Evolutionary conservation across 441 rosid genomes (phyloP).

Genomic region (Theobroma grandiflorum): DNA sequence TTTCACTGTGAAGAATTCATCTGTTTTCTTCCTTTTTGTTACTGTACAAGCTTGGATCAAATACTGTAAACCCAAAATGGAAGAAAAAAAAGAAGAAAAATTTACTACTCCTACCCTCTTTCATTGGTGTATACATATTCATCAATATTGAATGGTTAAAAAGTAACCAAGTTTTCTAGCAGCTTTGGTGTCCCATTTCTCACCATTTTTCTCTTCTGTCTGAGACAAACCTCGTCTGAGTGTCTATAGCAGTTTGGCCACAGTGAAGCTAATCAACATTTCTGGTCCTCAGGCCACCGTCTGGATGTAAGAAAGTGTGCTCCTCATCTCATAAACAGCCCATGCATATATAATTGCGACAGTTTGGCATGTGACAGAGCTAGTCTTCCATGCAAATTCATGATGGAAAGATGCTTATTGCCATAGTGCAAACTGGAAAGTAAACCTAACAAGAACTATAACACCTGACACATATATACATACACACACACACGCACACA

Average conservation of each 20-base stretch:
- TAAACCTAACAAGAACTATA: not conserved
- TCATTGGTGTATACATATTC: not conserved
- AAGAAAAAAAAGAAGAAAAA: too few relatives aligned
- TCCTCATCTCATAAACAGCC: not conserved
- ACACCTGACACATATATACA: not conserved
- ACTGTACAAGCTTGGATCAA: not conserved
- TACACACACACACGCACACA: too few relatives aligned
- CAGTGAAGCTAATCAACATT: not conserved
- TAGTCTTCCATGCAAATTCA: not conserved
- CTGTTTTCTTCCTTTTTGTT: not conserved
- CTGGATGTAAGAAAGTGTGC: not conserved
- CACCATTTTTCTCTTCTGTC: not conserved
- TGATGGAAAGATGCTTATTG: not conserved
- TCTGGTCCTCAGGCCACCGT: not conserved
- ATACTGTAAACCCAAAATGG: too few relatives aligned
- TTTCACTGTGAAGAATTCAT: not conserved
- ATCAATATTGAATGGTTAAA: not conserved
- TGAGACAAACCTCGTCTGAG: not conserved
- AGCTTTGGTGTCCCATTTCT: not conserved
- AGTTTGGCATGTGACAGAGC: not conserved
- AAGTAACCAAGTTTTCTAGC: not conserved
- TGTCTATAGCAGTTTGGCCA: not conserved
- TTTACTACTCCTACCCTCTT: too few relatives aligned
- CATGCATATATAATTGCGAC: constrained; percentile 2
- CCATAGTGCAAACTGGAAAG: not conserved